phyloP scores from a whole-genome alignment of 108 stramenopile genomes.

The Fistulifera pelliculosa region DNA sequence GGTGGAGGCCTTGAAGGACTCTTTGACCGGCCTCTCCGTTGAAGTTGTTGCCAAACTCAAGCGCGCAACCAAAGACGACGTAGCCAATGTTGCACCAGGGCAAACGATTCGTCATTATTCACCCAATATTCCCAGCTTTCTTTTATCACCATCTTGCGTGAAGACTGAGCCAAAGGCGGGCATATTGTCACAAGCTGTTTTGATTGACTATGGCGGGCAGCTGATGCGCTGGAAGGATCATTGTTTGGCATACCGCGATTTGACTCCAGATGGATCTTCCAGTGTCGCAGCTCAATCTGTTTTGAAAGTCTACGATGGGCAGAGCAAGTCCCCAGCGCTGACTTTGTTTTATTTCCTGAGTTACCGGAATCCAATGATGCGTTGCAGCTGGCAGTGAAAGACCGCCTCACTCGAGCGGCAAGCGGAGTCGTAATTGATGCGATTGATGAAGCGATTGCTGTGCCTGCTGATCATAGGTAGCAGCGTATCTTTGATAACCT shows the following conservation, averaged over 20 bases:
- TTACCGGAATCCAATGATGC: constrained; percentile 33
- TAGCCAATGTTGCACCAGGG: constrained; percentile 80
- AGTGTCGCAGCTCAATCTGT: constrained; percentile 53
- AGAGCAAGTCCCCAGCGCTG: constrained; percentile 55
- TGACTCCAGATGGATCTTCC: constrained; percentile 51
- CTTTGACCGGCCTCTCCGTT: constrained; percentile 38
- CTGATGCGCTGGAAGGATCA: constrained; percentile 35
- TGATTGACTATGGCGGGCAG: constrained; percentile 79
- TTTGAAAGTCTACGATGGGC: constrained; percentile 87
- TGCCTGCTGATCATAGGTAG: no score
- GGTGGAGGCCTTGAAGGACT: constrained; percentile 28
- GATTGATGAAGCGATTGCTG: neutral
- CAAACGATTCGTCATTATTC: constrained; percentile 94
- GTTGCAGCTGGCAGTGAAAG: constrained; percentile 64
- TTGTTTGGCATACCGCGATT: constrained; percentile 72
- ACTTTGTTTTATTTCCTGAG: constrained; percentile 62
- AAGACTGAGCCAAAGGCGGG: constrained; percentile 11
- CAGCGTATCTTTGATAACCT: no score
- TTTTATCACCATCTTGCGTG: constrained; percentile 32
- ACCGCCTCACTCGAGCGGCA: constrained; percentile 76
- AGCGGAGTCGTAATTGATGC: constrained; percentile 68
- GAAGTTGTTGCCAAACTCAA: constrained; percentile 24
- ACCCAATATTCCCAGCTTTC: constrained; percentile 81
- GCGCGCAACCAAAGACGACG: constrained; percentile 36
- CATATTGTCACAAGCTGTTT: constrained; percentile 37